Base-by-base conservation (phyloP, 495 filamentous ascomycete genomes). In the Neurospora cerealis region DNA sequence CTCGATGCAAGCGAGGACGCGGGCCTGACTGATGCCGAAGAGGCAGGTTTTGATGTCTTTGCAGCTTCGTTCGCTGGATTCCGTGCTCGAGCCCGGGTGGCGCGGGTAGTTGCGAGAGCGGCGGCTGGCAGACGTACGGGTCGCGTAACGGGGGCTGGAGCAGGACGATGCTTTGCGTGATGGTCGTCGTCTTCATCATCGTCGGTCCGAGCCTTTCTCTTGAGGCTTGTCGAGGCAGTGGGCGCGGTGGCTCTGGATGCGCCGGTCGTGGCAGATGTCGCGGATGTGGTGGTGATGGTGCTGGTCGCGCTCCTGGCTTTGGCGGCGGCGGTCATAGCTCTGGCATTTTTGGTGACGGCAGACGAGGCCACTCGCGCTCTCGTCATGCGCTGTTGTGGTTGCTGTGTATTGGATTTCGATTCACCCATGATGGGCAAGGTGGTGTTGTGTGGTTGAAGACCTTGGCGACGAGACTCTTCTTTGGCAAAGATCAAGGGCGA, bases 361-460 rank as follows among this genome's bases (percentile, higher is more conserved):
- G 84, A 86, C 69, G 84, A 85, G 70, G 88, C 87, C 70, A 86
- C 87, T 74, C 88, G 82, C 66, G 88, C 87, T 74, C 89, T 85
- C 71, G 89, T 90, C 73, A 89, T 84, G 71, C 89, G 86, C 77
- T 89, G 89, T 38, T 87, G 88, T 73, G 84, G 87, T 38, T 84
- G 86, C 78, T 84, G 84, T 73, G 84, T 82, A 70, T 83, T 28
- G 13, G 54, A 17, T 34, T 66, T 66, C 3, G 54, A 11, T 0
- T 66, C 54, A 66, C 54, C 83, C 82, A 85, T 85, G 70, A 41
- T 79, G 46, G 36, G 36, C 73, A 69, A 46, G 44, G 44, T 34
- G 69, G 21, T 69, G 38, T 40, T 24, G 8, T 11, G 28, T 77
- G 41, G 37, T 36, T 32, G 38, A 46, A 71, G 34, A 62, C 69